These are phyloP conservation scores for Boletus vermiculosoides DNA, from an alignment of 768 basidiomycete genomes.

Conservation along the genomic window DNA sequence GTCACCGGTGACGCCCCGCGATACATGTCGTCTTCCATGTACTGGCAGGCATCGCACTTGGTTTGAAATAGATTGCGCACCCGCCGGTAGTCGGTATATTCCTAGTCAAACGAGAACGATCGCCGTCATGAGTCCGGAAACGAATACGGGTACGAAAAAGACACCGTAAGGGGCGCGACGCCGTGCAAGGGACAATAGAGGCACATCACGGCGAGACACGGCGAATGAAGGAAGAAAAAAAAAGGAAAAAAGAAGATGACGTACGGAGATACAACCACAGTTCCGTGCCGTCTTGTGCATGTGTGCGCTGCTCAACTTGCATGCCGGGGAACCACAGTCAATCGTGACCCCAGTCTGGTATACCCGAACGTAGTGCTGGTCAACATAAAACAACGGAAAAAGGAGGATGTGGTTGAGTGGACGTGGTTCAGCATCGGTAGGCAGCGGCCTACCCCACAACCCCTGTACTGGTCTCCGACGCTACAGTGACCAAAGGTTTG, in stretches of 20 bases:
- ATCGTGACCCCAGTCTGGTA: conserved; percentile 60
- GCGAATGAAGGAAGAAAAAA: neutral
- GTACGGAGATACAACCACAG: conserved; percentile 53
- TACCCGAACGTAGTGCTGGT: conserved; percentile 59
- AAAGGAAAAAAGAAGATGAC: neutral
- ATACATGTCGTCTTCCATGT: conserved; percentile 36
- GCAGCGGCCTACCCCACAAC: conserved; percentile 37
- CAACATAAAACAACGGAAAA: neutral
- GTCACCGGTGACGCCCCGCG: conserved; percentile 26
- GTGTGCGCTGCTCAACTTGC: conserved; percentile 56
- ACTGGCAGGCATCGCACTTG: conserved; percentile 56
- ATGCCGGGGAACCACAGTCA: conserved; percentile 53
- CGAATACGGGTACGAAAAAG: neutral
- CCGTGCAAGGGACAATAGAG: neutral
- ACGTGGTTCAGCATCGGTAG: neutral
- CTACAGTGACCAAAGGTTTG: conserved; percentile 22
- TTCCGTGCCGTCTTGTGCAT: conserved; percentile 56
- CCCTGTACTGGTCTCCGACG: conserved; percentile 43
- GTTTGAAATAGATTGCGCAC: conserved; percentile 67
- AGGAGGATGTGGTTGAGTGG: conserved; percentile 1
- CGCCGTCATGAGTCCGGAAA: conserved; percentile 2
- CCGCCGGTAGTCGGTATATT: conserved; percentile 46
- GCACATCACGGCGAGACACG: neutral
- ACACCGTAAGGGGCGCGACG: neutral
- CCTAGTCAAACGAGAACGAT: conserved; percentile 24